phyloP scores from a whole-genome alignment of 164 flowering plant species.

The Platanus orientalis region DNA sequence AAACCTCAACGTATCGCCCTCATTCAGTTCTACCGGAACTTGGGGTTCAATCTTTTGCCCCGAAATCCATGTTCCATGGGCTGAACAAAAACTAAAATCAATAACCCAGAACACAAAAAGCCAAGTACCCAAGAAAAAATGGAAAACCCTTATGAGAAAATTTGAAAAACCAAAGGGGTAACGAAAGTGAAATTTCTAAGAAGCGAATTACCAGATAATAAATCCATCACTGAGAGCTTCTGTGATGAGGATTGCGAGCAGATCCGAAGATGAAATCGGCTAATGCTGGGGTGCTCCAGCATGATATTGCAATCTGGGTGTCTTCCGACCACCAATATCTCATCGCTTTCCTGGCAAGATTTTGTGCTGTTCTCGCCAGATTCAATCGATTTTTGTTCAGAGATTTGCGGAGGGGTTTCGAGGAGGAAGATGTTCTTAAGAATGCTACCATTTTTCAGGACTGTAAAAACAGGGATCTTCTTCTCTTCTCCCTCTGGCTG shows the following conservation, averaged over 20 bases:
- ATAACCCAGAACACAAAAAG: slow-evolving; percentile 3
- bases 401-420: slow-evolving; percentile 31
- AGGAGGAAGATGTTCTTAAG: slow-evolving; percentile 84
- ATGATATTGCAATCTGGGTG: slow-evolving; percentile 86
- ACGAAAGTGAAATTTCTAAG: neutral
- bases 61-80: slow-evolving; percentile 89
- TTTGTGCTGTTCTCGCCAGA: neutral
- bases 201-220: slow-evolving; percentile 59
- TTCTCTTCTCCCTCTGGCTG: slow-evolving; percentile 19
- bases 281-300: slow-evolving; percentile 90
- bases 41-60: slow-evolving; percentile 61
- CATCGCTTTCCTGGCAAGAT: slow-evolving; percentile 28
- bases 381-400: slow-evolving; percentile 8
- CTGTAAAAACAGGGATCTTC: slow-evolving; percentile 76
- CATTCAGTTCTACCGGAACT: slow-evolving; percentile 45
- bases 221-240: slow-evolving; percentile 55
- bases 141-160: slow-evolving; percentile 1
- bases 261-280: slow-evolving; percentile 85
- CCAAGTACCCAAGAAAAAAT: neutral
- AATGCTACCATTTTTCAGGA: slow-evolving; percentile 63
- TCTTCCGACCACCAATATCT: slow-evolving; percentile 61
- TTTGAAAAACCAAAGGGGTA: neutral
- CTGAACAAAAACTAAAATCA: slow-evolving; percentile 28
- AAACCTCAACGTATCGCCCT: slow-evolving; percentile 66
- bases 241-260: slow-evolving; percentile 39